Conservation (phyloP, 2,329 filamentous ascomycete species). For the Talaromyces sp. region DNA sequence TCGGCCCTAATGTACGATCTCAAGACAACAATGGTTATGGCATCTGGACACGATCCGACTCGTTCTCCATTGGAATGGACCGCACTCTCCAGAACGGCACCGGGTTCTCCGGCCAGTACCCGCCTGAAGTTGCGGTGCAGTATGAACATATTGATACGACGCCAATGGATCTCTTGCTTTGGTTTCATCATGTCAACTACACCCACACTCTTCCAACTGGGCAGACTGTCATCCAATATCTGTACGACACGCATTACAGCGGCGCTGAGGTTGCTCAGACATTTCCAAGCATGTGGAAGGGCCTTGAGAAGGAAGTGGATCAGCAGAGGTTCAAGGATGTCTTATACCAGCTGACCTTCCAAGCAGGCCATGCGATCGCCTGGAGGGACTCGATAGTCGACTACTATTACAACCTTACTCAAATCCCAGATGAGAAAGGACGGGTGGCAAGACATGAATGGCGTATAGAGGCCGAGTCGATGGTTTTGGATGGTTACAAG, state of each 20-base stretch:
- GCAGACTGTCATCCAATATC: conserved; percentile 65
- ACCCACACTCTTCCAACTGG: conserved; percentile 59
- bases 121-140: conserved; percentile 53
- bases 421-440: conserved; percentile 54
- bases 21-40: conserved; percentile 67
- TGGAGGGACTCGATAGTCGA: conserved; percentile 66
- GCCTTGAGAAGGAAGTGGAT: conserved; percentile 56
- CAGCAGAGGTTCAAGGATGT: conserved; percentile 57
- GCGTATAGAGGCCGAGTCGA: conserved; percentile 66
- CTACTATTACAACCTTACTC: conserved; percentile 61
- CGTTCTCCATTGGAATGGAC: conserved; percentile 63
- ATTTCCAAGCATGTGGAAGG: conserved; percentile 54
- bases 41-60: conserved; percentile 67
- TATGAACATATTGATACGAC: conserved; percentile 62
- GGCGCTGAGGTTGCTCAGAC: conserved; percentile 58
- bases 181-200: conserved; percentile 72
- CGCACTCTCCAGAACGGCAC: conserved; percentile 66
- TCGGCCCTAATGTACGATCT: conserved; percentile 63
- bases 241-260: conserved; percentile 61
- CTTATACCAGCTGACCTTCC: conserved; percentile 58
- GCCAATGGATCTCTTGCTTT: conserved; percentile 64
- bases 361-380: conserved; percentile 67
- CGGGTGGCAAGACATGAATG: conserved; percentile 61
- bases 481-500: conserved; percentile 59
- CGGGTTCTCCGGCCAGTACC: conserved; percentile 63